Evolutionary conservation across 1,284 basidiomycete species (phyloP).

Genomic region (Entoloma clypeatum): DNA sequence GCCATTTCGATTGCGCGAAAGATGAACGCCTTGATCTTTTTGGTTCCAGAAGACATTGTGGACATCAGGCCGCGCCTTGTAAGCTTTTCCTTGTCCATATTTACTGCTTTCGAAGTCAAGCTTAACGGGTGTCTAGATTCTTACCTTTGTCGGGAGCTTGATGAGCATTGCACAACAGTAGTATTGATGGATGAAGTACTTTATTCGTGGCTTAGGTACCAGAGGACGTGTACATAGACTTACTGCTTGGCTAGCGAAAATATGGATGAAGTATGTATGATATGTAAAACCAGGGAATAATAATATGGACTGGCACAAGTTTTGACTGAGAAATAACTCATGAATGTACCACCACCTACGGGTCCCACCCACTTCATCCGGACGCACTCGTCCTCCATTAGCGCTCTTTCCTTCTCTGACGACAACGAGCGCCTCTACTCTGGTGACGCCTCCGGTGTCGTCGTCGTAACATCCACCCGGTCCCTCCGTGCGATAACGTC

Average conservation of each 20-base stretch:
- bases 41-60: conserved; percentile 96
- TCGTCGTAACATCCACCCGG: conserved; percentile 69
- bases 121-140: conserved; percentile 47
- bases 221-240: too few species aligned
- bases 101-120: neutral
- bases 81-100: conserved; percentile 25
- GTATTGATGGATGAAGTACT: too few species aligned
- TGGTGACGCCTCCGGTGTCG: conserved; percentile 71
- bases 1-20: conserved; percentile 98
- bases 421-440: conserved; percentile 79
- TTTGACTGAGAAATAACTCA: too few species aligned
- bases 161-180: conserved; percentile 50
- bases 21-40: conserved; percentile 94
- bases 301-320: too few species aligned
- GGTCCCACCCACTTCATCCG: conserved; percentile 75
- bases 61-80: conserved; percentile 84
- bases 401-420: conserved; percentile 52
- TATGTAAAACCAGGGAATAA: too few species aligned
- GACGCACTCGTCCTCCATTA: conserved; percentile 59
- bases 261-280: too few species aligned
- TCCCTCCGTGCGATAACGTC: conserved; percentile 64
- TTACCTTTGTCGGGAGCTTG: conserved; percentile 70
- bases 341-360: conserved; percentile 36
- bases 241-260: too few species aligned
- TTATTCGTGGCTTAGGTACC: neutral